Base-by-base conservation (phyloP, 2,329 filamentous ascomycete species). In the Monilinia laxa region DNA sequence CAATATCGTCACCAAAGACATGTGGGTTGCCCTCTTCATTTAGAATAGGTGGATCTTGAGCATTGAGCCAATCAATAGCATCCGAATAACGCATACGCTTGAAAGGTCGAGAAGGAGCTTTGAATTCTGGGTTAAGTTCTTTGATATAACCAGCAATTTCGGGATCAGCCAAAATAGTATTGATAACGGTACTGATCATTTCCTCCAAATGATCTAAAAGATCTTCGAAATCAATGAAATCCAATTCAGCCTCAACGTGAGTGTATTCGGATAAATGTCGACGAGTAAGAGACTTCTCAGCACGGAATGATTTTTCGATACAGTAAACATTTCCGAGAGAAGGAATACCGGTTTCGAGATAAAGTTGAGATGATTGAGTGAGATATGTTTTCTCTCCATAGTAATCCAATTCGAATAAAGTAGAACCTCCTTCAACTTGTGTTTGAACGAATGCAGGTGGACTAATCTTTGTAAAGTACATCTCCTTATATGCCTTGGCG, bases 241-340 rank as follows among this genome's bases (percentile, higher is more conserved):
- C 95, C 68, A 99, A 85, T 79, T 99, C 95, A 68, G 90, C 94
- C 81, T 99, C 95, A 72, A 99, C 86, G 81, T 99, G 95, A 1
- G 93, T 96, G 82, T 97, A 99, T 80, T 99, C 95, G 58, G 92
- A 91, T 74, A 99, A 81, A 78, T 99, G 95, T 75, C 95, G 91
- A 69, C 95, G 90, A 60, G 95, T 99, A 67, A 98, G 84, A 9
- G 90, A 94, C 81, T 97, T 97, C 80, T 99, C 95, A 18, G 95
- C 95, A 69, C 95, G 93, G 89, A 99, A 99, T 2, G 94, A 98
- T 79, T 97, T 97, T 80, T 97, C 93, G 75, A 99, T 94, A 78
- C 94, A 98, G 85, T 96, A 99, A 64, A 97, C 93, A 77, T 97
- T 92, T 73, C 95, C 95, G 75, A 98, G 84, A 62, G 90, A 92